Conservation (phyloP, 306 rosid species). For the Delonix regia region DNA sequence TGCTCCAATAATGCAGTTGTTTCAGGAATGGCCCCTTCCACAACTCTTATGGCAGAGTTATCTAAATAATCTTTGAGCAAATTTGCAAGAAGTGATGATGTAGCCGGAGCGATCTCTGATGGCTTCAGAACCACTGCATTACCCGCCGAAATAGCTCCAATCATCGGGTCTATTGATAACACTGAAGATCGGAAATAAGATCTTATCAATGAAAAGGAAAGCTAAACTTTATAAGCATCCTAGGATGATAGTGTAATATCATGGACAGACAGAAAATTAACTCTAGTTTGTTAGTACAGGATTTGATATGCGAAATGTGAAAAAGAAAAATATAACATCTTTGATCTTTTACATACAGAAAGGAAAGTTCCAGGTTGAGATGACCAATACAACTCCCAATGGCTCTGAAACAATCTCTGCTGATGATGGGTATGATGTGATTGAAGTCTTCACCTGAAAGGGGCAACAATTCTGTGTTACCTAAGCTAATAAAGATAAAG, state of each 20-base stretch:
- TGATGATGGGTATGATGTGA: slow-evolving; percentile 76
- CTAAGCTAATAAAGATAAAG: not conserved
- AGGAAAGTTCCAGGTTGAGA: slow-evolving; percentile 93
- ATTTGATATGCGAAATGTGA: not conserved
- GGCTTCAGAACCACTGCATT: slow-evolving; percentile 81
- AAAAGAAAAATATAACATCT: slow-evolving; percentile 16
- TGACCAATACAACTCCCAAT: slow-evolving; percentile 86
- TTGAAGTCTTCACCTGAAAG: slow-evolving; percentile 74
- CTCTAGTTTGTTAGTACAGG: not conserved
- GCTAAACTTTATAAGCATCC: not conserved
- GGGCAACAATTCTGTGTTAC: not conserved
- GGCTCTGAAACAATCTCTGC: slow-evolving; percentile 91
- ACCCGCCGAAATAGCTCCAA: slow-evolving; percentile 85
- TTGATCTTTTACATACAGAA: slow-evolving; percentile 52
- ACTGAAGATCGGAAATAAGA: slow-evolving; percentile 47
- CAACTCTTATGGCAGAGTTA: slow-evolving; percentile 66
- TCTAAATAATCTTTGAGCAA: slow-evolving; percentile 60
- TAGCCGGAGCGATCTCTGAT: slow-evolving; percentile 78
- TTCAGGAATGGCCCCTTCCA: slow-evolving; percentile 83
- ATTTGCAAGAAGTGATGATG: slow-evolving; percentile 59
- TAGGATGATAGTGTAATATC: not conserved
- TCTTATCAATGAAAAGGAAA: slow-evolving; percentile 14
- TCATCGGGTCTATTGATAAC: slow-evolving; percentile 81
- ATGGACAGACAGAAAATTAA: not conserved
- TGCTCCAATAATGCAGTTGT: slow-evolving; percentile 77